These are phyloP conservation scores for Drosera spatulata DNA, from an alignment of 179 eudicot genomes.

Conservation along the genomic window DNA sequence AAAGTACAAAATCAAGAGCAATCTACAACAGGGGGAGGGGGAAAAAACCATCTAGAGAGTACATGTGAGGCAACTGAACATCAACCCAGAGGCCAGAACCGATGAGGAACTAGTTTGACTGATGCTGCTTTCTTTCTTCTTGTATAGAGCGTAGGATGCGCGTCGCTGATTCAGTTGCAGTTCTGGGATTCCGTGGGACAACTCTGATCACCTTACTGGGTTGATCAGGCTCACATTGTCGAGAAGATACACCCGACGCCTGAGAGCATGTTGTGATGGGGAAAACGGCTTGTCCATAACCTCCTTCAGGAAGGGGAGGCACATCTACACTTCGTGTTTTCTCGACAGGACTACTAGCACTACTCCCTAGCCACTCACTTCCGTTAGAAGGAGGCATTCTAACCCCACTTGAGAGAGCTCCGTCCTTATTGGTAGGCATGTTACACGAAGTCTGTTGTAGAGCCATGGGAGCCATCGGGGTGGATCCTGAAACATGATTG, in stretches of 20 bases:
- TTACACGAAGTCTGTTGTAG: constrained; percentile 34
- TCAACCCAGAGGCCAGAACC: no score
- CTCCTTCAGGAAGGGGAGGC: constrained; percentile 10
- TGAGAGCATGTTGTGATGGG: constrained; percentile 31
- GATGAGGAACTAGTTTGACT: constrained; percentile 16
- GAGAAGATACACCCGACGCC: constrained; percentile 12
- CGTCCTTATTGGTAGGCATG: constrained; percentile 6
- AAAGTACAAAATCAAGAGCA: no score
- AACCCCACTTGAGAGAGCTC: not conserved
- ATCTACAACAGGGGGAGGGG: no score
- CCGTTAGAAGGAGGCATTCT: constrained; percentile 23
- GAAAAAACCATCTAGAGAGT: no score
- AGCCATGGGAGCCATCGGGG: constrained; percentile 18
- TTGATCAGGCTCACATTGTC: constrained; percentile 16
- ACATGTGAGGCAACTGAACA: no score
- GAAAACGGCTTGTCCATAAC: constrained; percentile 46
- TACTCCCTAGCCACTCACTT: constrained; percentile 46
- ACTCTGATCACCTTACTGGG: constrained; percentile 59
- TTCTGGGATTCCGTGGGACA: constrained; percentile 67
- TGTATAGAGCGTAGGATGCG: constrained; percentile 85
- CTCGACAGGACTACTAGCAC: constrained; percentile 54
- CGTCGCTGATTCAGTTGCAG: constrained; percentile 73
- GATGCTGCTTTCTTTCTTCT: constrained; percentile 61
- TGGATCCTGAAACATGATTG: constrained; percentile 22
- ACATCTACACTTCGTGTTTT: constrained; percentile 10